Percentiles rank a stretch among this genome's conserved stretches.
Conservation (phyloP, 192 early-diverging fungal species). For the Neocallimastix lanati region DNA sequence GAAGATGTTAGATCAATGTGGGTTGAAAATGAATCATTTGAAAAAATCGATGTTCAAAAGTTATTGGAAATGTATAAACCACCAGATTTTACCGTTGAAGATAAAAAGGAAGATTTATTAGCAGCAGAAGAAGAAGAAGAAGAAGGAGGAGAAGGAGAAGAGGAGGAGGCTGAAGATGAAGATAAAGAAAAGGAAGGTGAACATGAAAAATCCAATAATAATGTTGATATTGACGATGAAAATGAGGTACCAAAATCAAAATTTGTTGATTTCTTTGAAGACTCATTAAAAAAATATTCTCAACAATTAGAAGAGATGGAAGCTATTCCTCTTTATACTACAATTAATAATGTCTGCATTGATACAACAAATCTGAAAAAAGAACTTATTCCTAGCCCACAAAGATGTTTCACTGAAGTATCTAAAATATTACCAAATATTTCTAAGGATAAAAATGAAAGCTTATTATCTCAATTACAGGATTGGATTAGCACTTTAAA, state of each 20-base stretch:
- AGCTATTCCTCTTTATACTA: constrained; percentile 12
- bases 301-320: constrained; percentile 22
- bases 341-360: constrained; percentile 29
- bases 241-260: not conserved
- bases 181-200: not conserved
- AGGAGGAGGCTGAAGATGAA: not conserved
- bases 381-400: constrained; percentile 32
- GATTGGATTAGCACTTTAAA: constrained; percentile 29
- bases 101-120: constrained; percentile 1
- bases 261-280: constrained; percentile 15
- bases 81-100: not conserved
- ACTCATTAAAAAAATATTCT: constrained; percentile 17
- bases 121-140: not conserved
- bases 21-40: constrained; percentile 22
- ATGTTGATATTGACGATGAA: not conserved
- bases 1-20: constrained; percentile 31
- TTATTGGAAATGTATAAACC: constrained; percentile 8
- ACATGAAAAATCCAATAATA: not conserved
- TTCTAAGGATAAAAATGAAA: constrained; percentile 37
- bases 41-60: constrained; percentile 17
- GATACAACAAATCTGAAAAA: constrained; percentile 31
- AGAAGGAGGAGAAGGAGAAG: not conserved
- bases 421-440: constrained; percentile 29
- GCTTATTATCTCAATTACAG: constrained; percentile 33
- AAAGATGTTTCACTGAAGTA: constrained; percentile 35